These are phyloP conservation scores for Solanum sitiens DNA, from an alignment of 257 asterid species.

Conservation along the genomic window DNA sequence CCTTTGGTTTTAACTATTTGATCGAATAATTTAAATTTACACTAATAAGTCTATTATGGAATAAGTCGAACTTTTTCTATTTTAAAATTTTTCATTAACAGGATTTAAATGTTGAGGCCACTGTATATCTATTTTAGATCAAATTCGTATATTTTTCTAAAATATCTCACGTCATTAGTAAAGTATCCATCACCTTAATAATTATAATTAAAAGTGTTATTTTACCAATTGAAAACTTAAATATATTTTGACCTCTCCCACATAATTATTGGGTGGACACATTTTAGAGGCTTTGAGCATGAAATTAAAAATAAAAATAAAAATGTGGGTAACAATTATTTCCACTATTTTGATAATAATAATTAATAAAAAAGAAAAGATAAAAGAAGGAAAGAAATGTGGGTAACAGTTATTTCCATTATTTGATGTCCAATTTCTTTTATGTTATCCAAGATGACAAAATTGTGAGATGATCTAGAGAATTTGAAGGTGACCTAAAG, in stretches of 20 bases:
- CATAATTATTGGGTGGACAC: not conserved
- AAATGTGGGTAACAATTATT: not conserved
- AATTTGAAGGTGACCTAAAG: not conserved
- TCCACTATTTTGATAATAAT: not conserved
- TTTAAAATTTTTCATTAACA: no score
- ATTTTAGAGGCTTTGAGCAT: not conserved
- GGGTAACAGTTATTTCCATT: no score
- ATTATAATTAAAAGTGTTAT: no score
- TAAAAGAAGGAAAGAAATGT: no score
- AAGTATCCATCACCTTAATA: no score
- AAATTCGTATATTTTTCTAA: no score
- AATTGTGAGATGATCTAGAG: not conserved
- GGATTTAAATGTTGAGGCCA: no score
- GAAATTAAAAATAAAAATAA: not conserved
- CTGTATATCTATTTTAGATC: no score
- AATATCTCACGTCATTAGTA: not conserved
- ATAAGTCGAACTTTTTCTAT: no score
- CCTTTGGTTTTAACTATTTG: not conserved
- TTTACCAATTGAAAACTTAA: not conserved
- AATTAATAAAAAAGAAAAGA: no score
- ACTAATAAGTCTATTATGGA: not conserved
- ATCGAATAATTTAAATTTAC: not conserved
- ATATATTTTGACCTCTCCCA: not conserved
- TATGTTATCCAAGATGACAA: no score
- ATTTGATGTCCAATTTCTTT: not conserved